These are phyloP conservation scores for Rhodomyrtus tomentosa DNA, from an alignment of 345 rosid genomes.

Conservation along the genomic window DNA sequence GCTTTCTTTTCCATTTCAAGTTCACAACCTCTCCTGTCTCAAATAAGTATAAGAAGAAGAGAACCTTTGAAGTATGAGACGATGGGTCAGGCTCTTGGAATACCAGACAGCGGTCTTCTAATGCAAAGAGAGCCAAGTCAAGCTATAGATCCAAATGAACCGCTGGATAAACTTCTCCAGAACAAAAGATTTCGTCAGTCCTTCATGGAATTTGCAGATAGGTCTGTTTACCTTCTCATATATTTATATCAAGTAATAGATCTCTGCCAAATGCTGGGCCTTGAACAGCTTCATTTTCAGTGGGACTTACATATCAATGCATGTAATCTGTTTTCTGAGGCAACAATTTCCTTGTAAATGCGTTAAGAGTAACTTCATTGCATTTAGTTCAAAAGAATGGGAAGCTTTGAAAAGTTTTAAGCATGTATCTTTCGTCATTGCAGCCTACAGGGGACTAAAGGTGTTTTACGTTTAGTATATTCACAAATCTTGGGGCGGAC, in stretches of 20 bases:
- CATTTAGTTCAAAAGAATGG: background rate
- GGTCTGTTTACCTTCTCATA: slow-evolving; percentile 25
- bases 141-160: slow-evolving; percentile 46
- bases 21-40: slow-evolving; percentile 74
- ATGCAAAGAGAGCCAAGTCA: slow-evolving; percentile 34
- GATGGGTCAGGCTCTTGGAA: slow-evolving; percentile 85
- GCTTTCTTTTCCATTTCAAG: slow-evolving; percentile 79
- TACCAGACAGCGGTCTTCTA: slow-evolving; percentile 73
- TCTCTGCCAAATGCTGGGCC: background rate
- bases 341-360: background rate
- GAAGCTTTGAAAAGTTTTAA: background rate
- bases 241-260: background rate
- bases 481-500: background rate
- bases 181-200: slow-evolving; percentile 70
- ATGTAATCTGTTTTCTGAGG: background rate
- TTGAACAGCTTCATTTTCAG: background rate
- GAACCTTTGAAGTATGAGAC: slow-evolving; percentile 48
- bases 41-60: slow-evolving; percentile 71
- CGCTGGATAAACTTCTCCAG: slow-evolving; percentile 77
- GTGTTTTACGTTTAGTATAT: background rate
- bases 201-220: slow-evolving; percentile 85
- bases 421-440: background rate
- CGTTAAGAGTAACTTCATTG: background rate
- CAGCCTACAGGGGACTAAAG: background rate
- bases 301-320: background rate